Conservation (phyloP, 495 filamentous ascomycete species). For the Glonium stellatum region DNA sequence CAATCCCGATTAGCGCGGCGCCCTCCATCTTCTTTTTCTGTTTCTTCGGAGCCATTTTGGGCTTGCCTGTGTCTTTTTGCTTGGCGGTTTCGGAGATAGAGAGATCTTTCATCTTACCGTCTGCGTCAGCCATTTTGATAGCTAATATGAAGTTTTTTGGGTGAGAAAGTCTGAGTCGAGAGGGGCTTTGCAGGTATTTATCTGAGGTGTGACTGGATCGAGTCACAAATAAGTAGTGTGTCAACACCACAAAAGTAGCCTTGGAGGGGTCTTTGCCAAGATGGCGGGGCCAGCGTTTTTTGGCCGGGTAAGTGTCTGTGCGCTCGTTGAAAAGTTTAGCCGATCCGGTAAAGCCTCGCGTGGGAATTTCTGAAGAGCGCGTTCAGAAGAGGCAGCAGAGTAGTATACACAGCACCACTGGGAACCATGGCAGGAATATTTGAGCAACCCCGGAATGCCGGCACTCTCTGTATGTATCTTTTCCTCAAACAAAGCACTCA, state of each 20-base stretch:
- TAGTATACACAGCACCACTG: conserved; percentile 13
- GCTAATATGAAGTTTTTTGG: neutral
- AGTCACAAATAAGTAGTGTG: neutral
- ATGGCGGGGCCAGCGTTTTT: neutral
- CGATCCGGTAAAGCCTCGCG: neutral
- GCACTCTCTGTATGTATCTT: conserved; percentile 63
- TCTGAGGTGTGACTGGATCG: neutral
- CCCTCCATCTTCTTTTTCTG: conserved; percentile 38
- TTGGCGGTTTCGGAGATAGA: conserved; percentile 11
- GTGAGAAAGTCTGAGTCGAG: neutral
- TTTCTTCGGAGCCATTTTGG: conserved; percentile 17
- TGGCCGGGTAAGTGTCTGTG: neutral
- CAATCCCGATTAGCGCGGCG: conserved; percentile 74
- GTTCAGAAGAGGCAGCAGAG: conserved; percentile 12
- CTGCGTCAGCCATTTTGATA: conserved; percentile 20
- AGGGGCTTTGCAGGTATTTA: neutral
- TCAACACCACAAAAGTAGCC: neutral
- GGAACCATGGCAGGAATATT: conserved; percentile 77
- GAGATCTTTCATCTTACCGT: conserved; percentile 22
- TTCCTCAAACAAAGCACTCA: neutral
- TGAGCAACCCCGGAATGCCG: conserved; percentile 76
- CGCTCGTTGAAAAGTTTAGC: neutral
- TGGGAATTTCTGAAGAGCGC: conserved; percentile 3
- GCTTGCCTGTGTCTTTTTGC: conserved; percentile 7
- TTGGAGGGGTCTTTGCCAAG: neutral